A percentile compares a stretch with the other conserved stretches of the same genome.
phyloP scores from a whole-genome alignment of 176 grass and related monocot species.

The Pontederia paniculata region DNA sequence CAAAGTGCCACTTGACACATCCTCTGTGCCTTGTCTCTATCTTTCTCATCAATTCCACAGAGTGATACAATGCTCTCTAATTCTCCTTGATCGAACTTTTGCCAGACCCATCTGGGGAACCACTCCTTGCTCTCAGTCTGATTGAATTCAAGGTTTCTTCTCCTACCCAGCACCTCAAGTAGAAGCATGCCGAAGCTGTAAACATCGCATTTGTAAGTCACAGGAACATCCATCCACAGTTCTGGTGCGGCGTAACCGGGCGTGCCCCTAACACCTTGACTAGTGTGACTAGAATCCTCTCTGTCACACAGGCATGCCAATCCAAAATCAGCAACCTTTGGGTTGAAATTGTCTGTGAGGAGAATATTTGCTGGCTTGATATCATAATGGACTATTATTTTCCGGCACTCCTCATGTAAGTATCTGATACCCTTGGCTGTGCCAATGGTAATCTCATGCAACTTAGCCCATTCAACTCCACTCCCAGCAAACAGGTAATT shows the following conservation, averaged over 20 bases:
- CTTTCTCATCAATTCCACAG: neutral
- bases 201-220: conserved; percentile 8
- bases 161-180: neutral
- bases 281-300: neutral
- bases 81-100: neutral
- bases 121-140: neutral
- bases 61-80: neutral
- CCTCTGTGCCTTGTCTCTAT: neutral
- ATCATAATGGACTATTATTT: conserved; percentile 16
- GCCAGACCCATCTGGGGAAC: conserved; percentile 11
- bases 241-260: conserved; percentile 12
- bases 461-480: neutral
- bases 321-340: conserved; percentile 19
- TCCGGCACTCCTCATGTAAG: conserved; percentile 13
- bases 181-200: neutral
- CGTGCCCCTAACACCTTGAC: neutral
- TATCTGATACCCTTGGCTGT: conserved; percentile 15
- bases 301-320: conserved; percentile 6
- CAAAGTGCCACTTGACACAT: neutral
- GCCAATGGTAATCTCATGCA: conserved; percentile 5
- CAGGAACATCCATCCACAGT: neutral
- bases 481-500: neutral
- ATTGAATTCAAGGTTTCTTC: neutral
- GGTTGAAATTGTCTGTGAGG: neutral
- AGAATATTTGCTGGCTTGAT: conserved; percentile 21